A percentile compares a stretch with the other conserved stretches of the same genome.
Evolutionary conservation across 2,329 filamentous ascomycete species (phyloP).

Genomic region (Aspergillus transmontanensis): DNA sequence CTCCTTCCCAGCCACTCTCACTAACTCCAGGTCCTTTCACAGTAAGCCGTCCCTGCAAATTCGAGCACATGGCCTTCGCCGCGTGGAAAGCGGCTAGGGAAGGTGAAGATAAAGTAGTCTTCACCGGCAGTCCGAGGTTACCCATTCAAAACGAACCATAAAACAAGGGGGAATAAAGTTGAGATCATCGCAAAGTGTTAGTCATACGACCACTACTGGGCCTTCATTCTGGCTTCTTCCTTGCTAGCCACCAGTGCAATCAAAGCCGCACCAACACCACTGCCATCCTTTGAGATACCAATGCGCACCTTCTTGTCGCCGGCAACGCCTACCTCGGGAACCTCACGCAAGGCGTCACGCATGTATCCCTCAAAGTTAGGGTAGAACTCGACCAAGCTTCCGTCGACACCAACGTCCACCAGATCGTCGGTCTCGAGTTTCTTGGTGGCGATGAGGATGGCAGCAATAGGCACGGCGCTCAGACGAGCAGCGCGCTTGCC

Average conservation of each 20-base stretch:
- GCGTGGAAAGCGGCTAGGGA: background rate
- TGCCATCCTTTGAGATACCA: conserved; percentile 95
- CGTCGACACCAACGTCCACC: conserved; percentile 91
- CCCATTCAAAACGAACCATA: conserved; percentile 3
- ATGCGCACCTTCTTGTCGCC: conserved; percentile 89
- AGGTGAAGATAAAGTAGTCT: conserved; percentile 6
- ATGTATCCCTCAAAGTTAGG: conserved; percentile 89
- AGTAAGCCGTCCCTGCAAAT: background rate
- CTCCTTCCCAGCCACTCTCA: conserved; percentile 4
- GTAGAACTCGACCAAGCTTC: conserved; percentile 93
- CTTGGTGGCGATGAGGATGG: conserved; percentile 78
- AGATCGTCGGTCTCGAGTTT: conserved; percentile 69
- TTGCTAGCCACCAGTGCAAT: conserved; percentile 85
- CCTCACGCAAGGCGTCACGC: conserved; percentile 74
- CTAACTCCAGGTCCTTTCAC: conserved; percentile 9
- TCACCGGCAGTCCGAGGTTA: background rate
- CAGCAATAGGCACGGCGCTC: conserved; percentile 83
- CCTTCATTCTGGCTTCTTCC: conserved; percentile 18
- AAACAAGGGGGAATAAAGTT: conserved; percentile 5
- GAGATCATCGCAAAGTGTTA: conserved; percentile 9
- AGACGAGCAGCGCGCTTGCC: conserved; percentile 86
- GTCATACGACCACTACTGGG: conserved; percentile 7
- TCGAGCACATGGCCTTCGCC: background rate
- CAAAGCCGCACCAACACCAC: conserved; percentile 89
- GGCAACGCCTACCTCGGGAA: conserved; percentile 73